Base-by-base conservation (phyloP, 2,329 filamentous ascomycete genomes). In the Alternaria viburni region DNA sequence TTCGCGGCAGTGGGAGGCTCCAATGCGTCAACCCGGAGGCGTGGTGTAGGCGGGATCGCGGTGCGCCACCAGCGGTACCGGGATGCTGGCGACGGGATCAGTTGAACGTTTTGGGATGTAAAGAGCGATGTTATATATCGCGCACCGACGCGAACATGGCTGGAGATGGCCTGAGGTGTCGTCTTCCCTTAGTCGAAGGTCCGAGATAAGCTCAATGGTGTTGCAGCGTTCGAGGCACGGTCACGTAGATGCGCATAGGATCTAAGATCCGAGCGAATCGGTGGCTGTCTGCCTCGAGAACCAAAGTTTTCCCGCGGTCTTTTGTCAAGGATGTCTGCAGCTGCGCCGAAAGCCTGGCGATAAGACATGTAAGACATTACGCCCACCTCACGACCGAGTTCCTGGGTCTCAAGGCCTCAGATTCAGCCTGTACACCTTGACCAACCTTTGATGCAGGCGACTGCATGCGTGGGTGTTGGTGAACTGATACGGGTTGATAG, bases 21-120 rank as follows among this genome's bases (percentile, higher is more conserved):
- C 43, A n/a, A 56, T 19, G 13, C 28, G n/a, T 30, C 26, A 32
- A 43, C 41, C 41, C 26, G 21, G 28, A 11, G 54, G 19, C 23
- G 23, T 36, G 15, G 45, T 41, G 11, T 23, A n/a, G 19, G n/a
- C 26, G 46, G 21, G 50, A 28, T 30, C 23, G 32, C 58, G 41
- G 50, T n/a, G 59, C 51, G 45, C 26, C 45, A 32, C 44, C 28
- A 46, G n/a, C n/a, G 26, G 17, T 25, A 45, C 28, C 19, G 43
- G 25, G 47, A n/a, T 49, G 47, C 36, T 19, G 43, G 55, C 43
- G 44, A 32, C 66, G 32, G 63, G 61, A 58, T 62, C 47, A 9
- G 13, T 47, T 67, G 30, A 19, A 54, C 64, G 50, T 57, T 57
- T 68, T 60, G 44, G 61, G 64, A 57, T 57, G 52, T 64, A 52